A percentile compares a stretch with the other conserved stretches of the same genome.
phyloP scores from a whole-genome alignment of 2,329 filamentous ascomycete genomes.

The Fusarium kyushuense region DNA sequence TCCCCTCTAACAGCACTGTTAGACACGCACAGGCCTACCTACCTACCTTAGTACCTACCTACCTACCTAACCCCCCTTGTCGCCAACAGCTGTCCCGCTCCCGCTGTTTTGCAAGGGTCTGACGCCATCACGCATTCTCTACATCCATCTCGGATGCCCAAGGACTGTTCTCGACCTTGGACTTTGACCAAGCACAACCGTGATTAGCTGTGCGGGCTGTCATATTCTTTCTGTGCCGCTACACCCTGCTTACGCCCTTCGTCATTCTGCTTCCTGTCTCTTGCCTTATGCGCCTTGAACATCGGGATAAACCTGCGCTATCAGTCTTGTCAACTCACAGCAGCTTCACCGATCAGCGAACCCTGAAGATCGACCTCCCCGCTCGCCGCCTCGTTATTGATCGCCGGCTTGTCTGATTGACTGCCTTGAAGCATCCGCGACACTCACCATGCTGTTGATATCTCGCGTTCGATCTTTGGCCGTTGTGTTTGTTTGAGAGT shows the following conservation, averaged over 20 bases:
- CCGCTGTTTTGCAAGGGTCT: constrained; percentile 38
- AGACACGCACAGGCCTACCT: constrained; percentile 21
- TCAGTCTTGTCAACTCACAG: constrained; percentile 26
- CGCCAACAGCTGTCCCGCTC: constrained; percentile 29
- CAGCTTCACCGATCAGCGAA: constrained; percentile 45
- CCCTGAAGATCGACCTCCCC: constrained; percentile 42
- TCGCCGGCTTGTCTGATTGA: constrained; percentile 24
- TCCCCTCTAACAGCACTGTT: not conserved
- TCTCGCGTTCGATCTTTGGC: constrained; percentile 26
- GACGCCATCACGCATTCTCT: constrained; percentile 47
- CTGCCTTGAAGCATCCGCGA: constrained; percentile 18
- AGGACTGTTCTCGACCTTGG: constrained; percentile 31
- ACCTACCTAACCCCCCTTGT: constrained; percentile 26
- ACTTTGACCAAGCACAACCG: constrained; percentile 38
- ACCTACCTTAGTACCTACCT: too few relatives aligned
- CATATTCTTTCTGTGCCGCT: constrained; percentile 36
- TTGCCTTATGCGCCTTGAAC: constrained; percentile 16
- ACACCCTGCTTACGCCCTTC: constrained; percentile 35
- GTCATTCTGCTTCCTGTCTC: constrained; percentile 35
- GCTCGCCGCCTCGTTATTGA: constrained; percentile 24
- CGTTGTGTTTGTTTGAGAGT: constrained; percentile 27
- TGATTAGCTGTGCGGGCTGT: constrained; percentile 42
- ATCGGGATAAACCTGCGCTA: constrained; percentile 16
- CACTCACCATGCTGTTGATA: constrained; percentile 42
- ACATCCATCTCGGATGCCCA: constrained; percentile 32